These are phyloP conservation scores for Keqinozyma sinolaborantium DNA, from an alignment of 1,139 yeast species.

Conservation along the genomic window DNA sequence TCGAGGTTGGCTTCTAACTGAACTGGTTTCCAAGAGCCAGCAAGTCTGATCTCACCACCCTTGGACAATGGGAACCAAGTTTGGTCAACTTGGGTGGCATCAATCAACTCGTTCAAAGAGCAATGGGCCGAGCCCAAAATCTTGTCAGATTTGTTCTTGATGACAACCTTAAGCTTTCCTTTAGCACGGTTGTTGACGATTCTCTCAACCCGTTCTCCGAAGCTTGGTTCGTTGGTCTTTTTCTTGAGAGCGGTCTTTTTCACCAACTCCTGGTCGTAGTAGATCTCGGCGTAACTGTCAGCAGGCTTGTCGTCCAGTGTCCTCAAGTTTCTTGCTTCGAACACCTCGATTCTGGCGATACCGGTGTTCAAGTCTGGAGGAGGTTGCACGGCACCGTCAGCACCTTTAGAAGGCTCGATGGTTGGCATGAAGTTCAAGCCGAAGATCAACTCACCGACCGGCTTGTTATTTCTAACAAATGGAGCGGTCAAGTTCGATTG, in stretches of 20 bases:
- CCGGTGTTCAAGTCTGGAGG: conserved; percentile 95
- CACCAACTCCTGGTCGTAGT: conserved; percentile 57
- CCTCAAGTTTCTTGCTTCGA: conserved; percentile 49
- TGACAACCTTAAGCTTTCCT: conserved; percentile 59
- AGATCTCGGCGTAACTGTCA: conserved; percentile 69
- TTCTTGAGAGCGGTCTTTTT: conserved; percentile 57
- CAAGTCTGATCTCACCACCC: conserved; percentile 72
- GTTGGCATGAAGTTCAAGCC: conserved; percentile 79
- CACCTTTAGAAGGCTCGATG: conserved; percentile 67
- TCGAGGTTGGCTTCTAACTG: conserved; percentile 48
- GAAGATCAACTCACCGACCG: conserved; percentile 69
- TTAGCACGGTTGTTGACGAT: conserved; percentile 73
- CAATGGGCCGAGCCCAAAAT: conserved; percentile 61
- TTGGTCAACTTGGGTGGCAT: conserved; percentile 73
- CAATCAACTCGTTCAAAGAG: conserved; percentile 66
- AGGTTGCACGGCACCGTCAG: conserved; percentile 82
- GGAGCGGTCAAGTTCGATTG: conserved; percentile 52
- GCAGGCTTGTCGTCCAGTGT: conserved; percentile 37
- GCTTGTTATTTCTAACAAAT: conserved; percentile 74
- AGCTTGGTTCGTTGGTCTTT: conserved; percentile 64
- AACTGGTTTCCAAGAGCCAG: conserved; percentile 85
- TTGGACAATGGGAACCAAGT: conserved; percentile 67
- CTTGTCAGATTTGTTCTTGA: conserved; percentile 53
- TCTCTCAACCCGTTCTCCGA: conserved; percentile 64
- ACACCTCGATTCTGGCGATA: conserved; percentile 58